Percentiles rank a stretch among this genome's conserved stretches.
phyloP scores from a whole-genome alignment of 768 basidiomycete genomes.

The Fomitopsis serialis region DNA sequence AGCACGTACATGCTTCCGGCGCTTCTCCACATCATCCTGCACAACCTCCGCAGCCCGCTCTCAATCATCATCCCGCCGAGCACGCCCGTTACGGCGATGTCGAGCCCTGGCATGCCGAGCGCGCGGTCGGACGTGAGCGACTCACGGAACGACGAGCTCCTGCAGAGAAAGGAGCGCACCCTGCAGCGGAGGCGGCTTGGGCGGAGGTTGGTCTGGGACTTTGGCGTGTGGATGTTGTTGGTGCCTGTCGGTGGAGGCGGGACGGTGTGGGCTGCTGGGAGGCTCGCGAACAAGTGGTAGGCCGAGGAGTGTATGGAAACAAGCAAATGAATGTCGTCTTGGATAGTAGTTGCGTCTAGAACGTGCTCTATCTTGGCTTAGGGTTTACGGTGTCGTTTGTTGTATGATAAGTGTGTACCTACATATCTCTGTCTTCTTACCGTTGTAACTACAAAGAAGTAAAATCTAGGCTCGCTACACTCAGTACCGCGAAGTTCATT shows the following conservation, averaged over 20 bases:
- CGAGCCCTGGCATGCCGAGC: slow-evolving; percentile 13
- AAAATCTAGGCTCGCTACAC: no score
- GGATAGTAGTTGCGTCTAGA: no score
- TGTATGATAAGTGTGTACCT: no score
- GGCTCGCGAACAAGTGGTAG: slow-evolving; percentile 49
- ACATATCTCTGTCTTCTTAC: no score
- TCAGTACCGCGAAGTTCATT: no score
- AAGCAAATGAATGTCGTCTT: background rate
- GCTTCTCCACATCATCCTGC: slow-evolving; percentile 72
- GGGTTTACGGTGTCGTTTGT: no score
- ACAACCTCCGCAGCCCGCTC: slow-evolving; percentile 80
- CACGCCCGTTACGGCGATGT: slow-evolving; percentile 20
- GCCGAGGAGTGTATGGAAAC: background rate
- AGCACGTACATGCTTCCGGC: slow-evolving; percentile 67
- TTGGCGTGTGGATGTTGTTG: slow-evolving; percentile 75
- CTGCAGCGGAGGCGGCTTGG: slow-evolving; percentile 72
- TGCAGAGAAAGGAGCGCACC: slow-evolving; percentile 82
- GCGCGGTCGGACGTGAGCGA: slow-evolving; percentile 20
- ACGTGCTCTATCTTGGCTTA: no score
- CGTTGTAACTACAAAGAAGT: no score
- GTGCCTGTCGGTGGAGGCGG: slow-evolving; percentile 54
- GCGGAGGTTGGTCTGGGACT: slow-evolving; percentile 75
- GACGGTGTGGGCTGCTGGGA: slow-evolving; percentile 52
- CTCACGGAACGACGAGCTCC: slow-evolving; percentile 55
- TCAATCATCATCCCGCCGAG: slow-evolving; percentile 72